Evolutionary conservation across 257 asterid genomes (phyloP).

Genomic region (Oldenlandia corymbosa): DNA sequence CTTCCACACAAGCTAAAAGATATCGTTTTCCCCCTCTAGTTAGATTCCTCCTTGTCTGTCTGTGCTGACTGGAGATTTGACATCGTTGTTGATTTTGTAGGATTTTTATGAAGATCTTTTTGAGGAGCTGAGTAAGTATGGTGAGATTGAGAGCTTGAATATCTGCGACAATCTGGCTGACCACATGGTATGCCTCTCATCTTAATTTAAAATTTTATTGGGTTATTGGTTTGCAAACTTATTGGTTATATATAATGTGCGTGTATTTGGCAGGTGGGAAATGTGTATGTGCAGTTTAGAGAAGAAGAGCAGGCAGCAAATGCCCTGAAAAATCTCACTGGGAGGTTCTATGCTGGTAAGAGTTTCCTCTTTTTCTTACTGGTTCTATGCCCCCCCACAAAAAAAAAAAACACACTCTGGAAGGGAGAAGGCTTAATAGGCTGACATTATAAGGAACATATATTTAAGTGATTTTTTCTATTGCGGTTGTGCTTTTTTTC

Average conservation of each 20-base stretch:
- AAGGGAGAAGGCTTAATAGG: too few species aligned
- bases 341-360: slow-evolving; percentile 84
- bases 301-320: slow-evolving; percentile 96
- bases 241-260: not conserved
- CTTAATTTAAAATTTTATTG: not conserved
- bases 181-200: slow-evolving; percentile 60
- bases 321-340: slow-evolving; percentile 78
- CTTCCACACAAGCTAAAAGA: too few species aligned
- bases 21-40: too few species aligned
- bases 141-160: slow-evolving; percentile 85
- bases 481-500: too few species aligned
- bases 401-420: too few species aligned
- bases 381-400: too few species aligned
- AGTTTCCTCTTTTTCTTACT: too few species aligned
- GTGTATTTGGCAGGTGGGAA: slow-evolving; percentile 72
- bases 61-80: not conserved
- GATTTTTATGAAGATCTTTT: slow-evolving; percentile 91
- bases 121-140: slow-evolving; percentile 85
- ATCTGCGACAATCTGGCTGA: slow-evolving; percentile 93
- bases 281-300: slow-evolving; percentile 94
- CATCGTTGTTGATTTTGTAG: slow-evolving; percentile 30
- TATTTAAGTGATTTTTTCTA: not conserved
- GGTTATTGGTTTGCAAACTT: not conserved
- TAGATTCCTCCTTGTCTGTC: not conserved
- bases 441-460: not conserved